Conservation (phyloP, 495 filamentous ascomycete species). For the Hyaloscypha hepaticicola region DNA sequence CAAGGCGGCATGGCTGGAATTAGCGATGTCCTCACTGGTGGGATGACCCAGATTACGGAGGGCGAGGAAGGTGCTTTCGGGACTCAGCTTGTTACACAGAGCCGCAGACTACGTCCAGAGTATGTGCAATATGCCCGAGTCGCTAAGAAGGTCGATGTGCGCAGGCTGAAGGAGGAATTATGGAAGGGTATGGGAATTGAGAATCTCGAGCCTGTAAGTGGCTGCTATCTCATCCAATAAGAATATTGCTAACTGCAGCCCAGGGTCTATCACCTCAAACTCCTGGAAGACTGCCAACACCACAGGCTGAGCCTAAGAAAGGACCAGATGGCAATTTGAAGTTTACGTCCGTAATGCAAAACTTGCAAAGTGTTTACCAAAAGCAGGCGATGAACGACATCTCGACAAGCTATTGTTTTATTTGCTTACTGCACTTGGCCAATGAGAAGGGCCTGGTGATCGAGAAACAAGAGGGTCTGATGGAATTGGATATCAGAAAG, state of each 20-base stretch:
- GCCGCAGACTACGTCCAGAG: slow-evolving; percentile 77
- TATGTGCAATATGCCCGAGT: slow-evolving; percentile 96
- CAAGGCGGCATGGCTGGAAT: slow-evolving; percentile 46
- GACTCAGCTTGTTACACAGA: slow-evolving; percentile 89
- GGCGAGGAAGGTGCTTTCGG: slow-evolving; percentile 69
- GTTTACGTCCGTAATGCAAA: slow-evolving; percentile 90
- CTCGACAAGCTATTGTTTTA: slow-evolving; percentile 95
- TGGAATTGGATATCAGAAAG: slow-evolving; percentile 56
- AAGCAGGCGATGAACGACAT: slow-evolving; percentile 86
- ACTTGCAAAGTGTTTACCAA: slow-evolving; percentile 81
- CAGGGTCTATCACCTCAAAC: slow-evolving; percentile 30
- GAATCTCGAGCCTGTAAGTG: slow-evolving; percentile 41
- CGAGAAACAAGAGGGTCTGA: slow-evolving; percentile 54
- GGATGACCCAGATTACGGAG: slow-evolving; percentile 44
- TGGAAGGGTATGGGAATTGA: slow-evolving; percentile 85
- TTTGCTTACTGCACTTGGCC: slow-evolving; percentile 90
- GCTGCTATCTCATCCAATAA: not conserved
- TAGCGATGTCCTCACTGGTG: slow-evolving; percentile 36
- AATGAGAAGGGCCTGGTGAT: slow-evolving; percentile 93
- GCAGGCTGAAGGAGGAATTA: slow-evolving; percentile 90
- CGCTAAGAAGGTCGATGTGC: slow-evolving; percentile 98
- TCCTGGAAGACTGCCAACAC: slow-evolving; percentile 34
- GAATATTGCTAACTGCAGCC: not conserved
- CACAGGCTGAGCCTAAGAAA: slow-evolving; percentile 30
- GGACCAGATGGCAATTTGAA: slow-evolving; percentile 53